Evolutionary conservation across 805 yeast genomes (phyloP), one percentile per base, ranked within the genome.

Genomic region (Ogataea paradorogensis): DNA sequence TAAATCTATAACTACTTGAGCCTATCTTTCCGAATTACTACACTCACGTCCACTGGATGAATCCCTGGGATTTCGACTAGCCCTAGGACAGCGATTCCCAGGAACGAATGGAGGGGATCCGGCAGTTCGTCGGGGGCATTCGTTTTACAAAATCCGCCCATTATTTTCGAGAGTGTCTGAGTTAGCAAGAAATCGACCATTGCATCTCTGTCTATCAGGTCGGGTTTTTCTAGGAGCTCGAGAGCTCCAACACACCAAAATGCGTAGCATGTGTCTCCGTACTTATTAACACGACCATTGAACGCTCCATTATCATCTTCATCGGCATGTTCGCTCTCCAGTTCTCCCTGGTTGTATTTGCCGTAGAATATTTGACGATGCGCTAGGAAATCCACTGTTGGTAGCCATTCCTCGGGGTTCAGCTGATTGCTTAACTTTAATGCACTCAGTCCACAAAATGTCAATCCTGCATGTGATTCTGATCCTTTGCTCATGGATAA

Each of bases 401-500:
- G 52, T 1, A 50, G 47, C 66, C 67, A 66, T 8, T 61, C 58
- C 1, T 27, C 11, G 4, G 30, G n/a, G 14, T 55, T 56, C 7
- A 68, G 23, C 9, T 47, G 43, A 4, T 55, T 65, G 5, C 71
- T 51, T 29, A 85, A 49, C 24, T 58, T 53, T 41, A 88, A 66
- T 1, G 84, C 60, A 0, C 84, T 83, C 16, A 90, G 51, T 0
- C 85, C 96, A 63, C 97, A 90, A 54, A 78, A 91, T 0, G 95
- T 84, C 43, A 84, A 70, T 0, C 98, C 99, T 7, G 88, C 80
- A 62, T 91, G 97, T 2, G 89, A 69, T 59, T 91, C 99, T 18
- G 53, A 47, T 11, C 50, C 45, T 9, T 20, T n/a, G 7, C 45
- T 31, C 16, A 74, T 72, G 5, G 90, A 84, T 32, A 86, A 61